These are phyloP conservation scores for Salix udensis DNA, from an alignment of 345 rosid genomes.

Conservation along the genomic window DNA sequence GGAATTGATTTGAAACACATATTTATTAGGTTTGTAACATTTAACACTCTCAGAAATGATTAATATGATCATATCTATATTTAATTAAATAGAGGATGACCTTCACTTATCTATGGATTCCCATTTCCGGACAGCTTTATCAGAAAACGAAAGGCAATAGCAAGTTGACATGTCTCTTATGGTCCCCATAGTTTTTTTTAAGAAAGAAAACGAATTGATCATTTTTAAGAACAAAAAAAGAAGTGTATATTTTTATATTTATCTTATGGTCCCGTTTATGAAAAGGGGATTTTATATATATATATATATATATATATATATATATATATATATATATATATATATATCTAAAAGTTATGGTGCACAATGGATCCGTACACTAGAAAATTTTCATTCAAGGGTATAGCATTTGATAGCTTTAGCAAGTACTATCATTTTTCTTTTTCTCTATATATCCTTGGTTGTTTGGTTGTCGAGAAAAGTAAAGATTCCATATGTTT, in stretches of 20 bases:
- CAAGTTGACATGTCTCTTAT: neutral
- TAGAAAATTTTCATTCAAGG: neutral
- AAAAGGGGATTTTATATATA: neutral
- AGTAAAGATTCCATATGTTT: conserved; percentile 67
- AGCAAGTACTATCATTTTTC: neutral
- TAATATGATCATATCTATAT: neutral
- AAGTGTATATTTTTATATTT: no score
- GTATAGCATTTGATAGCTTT: neutral
- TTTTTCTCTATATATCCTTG: conserved; percentile 3
- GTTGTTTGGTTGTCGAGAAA: conserved; percentile 25
- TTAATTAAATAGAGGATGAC: neutral
- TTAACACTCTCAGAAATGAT: neutral
- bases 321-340: no score
- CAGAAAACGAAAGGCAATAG: neutral
- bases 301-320: no score
- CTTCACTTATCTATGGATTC: neutral
- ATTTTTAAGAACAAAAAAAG: neutral
- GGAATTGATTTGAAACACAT: neutral
- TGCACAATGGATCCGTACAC: neutral
- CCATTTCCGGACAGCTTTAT: neutral
- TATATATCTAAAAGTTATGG: neutral
- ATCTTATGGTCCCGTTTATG: neutral
- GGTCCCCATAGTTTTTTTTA: no score
- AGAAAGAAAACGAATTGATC: no score
- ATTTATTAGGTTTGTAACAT: neutral